A percentile compares a stretch with the other conserved stretches of the same genome.
Conservation (phyloP, 108 stramenopile genomes). For the Cyclotella sp. region DNA sequence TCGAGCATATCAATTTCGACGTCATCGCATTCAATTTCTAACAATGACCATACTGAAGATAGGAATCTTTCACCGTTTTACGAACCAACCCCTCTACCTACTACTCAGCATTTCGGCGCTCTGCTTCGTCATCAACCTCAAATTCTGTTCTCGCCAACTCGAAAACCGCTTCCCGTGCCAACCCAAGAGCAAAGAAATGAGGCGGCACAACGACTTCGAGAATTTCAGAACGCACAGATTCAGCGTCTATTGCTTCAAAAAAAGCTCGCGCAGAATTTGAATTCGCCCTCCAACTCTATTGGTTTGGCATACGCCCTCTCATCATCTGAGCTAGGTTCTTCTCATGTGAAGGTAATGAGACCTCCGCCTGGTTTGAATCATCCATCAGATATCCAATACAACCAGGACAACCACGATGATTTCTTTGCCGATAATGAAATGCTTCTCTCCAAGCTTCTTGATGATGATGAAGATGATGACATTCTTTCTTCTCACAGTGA, state of each 20-base stretch:
- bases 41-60: background rate
- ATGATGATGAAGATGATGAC: constrained; percentile 53
- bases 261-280: constrained; percentile 35
- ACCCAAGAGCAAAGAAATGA: constrained; percentile 53
- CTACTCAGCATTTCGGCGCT: background rate
- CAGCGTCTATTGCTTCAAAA: constrained; percentile 41
- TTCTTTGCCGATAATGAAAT: constrained; percentile 43
- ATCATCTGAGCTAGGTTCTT: background rate
- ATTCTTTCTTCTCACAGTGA: constrained; percentile 21
- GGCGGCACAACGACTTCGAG: constrained; percentile 48
- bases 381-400: constrained; percentile 19
- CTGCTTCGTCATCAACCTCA: background rate
- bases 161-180: constrained; percentile 39
- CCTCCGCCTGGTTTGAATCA: constrained; percentile 48
- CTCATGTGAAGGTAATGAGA: constrained; percentile 19
- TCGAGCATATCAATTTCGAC: constrained; percentile 29
- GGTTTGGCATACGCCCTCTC: background rate
- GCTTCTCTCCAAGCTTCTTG: constrained; percentile 51
- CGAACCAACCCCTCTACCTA: constrained; percentile 14
- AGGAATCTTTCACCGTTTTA: constrained; percentile 5
- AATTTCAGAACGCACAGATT: constrained; percentile 56
- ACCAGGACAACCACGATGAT: constrained; percentile 15
- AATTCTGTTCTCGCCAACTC: background rate
- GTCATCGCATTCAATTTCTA: background rate
- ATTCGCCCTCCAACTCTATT: background rate